Base-by-base conservation (phyloP, 768 basidiomycete genomes). In the Podaxis sp. region DNA sequence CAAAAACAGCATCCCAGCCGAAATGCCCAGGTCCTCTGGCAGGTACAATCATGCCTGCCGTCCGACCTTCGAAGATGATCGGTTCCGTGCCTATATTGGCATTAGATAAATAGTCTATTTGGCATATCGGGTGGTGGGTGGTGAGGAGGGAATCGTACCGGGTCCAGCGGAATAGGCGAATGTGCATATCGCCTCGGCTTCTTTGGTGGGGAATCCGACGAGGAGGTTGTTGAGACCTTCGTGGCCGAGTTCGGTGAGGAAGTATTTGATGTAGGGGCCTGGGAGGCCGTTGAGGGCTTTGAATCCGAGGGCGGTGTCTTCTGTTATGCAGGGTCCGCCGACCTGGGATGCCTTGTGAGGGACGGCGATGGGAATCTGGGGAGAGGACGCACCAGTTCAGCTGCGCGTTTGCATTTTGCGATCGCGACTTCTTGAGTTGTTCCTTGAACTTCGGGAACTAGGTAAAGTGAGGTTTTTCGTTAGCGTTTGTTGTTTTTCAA, bases 251-350 rank as follows among this genome's bases (percentile, higher is more conserved):
- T 82, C 82, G 49, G 82, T 81, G 74, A 98, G 77, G 74, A 99
- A 99, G 66, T 93, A 81, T 70, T 99, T 99, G 81, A 99, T 96
- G 76, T 96, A 99, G 0, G 96, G 96, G 0, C 97, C 97, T 1
- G 97, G 97, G 3, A 99, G 84, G 0, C 95, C 96, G 19, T 88
- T 85, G 17, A 99, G 79, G 0, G 97, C 95, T 64, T 87, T 85
- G 70, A 93, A 99, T 67, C 90, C 93, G 5, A 99, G 84, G 0
- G 97, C 95, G 0, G 97, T 99, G 72, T 99, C 97, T 77, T 99
- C 94, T 0, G 93, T 95, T 68, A 85, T 81, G 60, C 82, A 84
- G 13, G 84, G 80, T 0, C 78, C 77, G 7, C 76, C 76, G 46
- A 82, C 71, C 83, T 84, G 58, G 11, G 28, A 19, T 30, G 39